These are phyloP conservation scores for Papiliotrema fonsecae DNA, from an alignment of 1,284 basidiomycete species.

Conservation along the genomic window DNA sequence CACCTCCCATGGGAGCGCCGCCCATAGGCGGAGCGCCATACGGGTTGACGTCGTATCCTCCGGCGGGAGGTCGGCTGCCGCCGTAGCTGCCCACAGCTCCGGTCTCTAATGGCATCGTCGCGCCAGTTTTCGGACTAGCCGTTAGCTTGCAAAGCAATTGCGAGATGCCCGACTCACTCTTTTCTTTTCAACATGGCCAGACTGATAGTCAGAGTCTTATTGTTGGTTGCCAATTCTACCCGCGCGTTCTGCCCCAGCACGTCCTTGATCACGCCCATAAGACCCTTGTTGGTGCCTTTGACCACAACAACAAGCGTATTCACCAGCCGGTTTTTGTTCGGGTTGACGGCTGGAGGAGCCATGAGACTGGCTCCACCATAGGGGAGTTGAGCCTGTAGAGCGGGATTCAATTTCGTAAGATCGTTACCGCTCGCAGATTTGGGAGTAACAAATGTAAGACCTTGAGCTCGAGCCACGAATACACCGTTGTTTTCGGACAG, in stretches of 20 bases:
- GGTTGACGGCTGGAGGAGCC: slow-evolving; percentile 60
- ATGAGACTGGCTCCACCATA: slow-evolving; percentile 50
- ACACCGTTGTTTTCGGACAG: slow-evolving; percentile 87
- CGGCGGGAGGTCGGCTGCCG: slow-evolving; percentile 54
- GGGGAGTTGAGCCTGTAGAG: slow-evolving; percentile 51
- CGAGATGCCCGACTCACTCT: slow-evolving; percentile 57
- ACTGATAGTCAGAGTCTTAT: slow-evolving; percentile 83
- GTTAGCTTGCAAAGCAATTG: slow-evolving; percentile 4
- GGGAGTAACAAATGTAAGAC: slow-evolving; percentile 76
- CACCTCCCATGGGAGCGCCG: slow-evolving; percentile 13
- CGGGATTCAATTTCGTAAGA: slow-evolving; percentile 94
- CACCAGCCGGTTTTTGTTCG: slow-evolving; percentile 72
- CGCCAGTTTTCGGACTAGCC: slow-evolving; percentile 53
- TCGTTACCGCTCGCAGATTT: slow-evolving; percentile 62
- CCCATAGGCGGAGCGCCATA: slow-evolving; percentile 26
- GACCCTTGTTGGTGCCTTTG: slow-evolving; percentile 86
- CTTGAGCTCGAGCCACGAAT: slow-evolving; percentile 72
- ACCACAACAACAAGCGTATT: slow-evolving; percentile 75
- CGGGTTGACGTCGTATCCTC: slow-evolving; percentile 37
- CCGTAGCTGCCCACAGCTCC: slow-evolving; percentile 29
- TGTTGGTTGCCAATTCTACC: slow-evolving; percentile 86
- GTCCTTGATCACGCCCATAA: slow-evolving; percentile 90
- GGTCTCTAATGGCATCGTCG: slow-evolving; percentile 38
- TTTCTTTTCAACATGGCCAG: slow-evolving; percentile 73
- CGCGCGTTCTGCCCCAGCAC: slow-evolving; percentile 82